These are phyloP conservation scores for Trichoderma sp. DNA, from an alignment of 2,329 filamentous ascomycete species.

Conservation along the genomic window DNA sequence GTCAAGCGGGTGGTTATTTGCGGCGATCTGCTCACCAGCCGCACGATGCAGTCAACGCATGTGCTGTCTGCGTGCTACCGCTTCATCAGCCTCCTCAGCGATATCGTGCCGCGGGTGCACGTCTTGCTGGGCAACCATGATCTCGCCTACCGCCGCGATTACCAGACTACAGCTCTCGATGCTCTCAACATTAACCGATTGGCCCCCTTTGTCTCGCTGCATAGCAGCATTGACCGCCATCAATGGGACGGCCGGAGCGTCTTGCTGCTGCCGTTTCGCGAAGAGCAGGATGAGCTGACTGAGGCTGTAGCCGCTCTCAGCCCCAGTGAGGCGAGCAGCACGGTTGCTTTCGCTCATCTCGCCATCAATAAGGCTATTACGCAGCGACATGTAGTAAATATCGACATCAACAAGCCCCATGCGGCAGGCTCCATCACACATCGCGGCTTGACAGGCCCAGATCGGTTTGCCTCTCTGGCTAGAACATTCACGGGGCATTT, in stretches of 20 bases:
- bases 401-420: conserved; percentile 6
- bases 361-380: conserved; percentile 32
- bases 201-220: conserved; percentile 27
- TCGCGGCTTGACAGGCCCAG: conserved; percentile 27
- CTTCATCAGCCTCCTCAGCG: conserved; percentile 28
- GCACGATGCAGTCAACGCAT: conserved; percentile 27
- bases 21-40: conserved; percentile 31
- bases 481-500: conserved; percentile 32
- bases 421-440: conserved; percentile 20
- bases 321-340: conserved; percentile 25
- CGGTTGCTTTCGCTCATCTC: conserved; percentile 31
- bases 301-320: conserved; percentile 27
- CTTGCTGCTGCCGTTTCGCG: conserved; percentile 30
- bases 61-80: conserved; percentile 28
- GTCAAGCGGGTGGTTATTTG: conserved; percentile 28
- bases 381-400: conserved; percentile 24
- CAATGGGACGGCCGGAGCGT: conserved; percentile 30
- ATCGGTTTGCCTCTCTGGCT: conserved; percentile 29
- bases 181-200: conserved; percentile 28
- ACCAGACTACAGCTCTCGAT: conserved; percentile 30
- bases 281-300: conserved; percentile 29
- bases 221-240: conserved; percentile 25
- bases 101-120: conserved; percentile 27
- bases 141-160: conserved; percentile 32
- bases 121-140: conserved; percentile 33